These are phyloP conservation scores for Starmera dryadoides DNA, from an alignment of 805 yeast species.

Conservation along the genomic window DNA sequence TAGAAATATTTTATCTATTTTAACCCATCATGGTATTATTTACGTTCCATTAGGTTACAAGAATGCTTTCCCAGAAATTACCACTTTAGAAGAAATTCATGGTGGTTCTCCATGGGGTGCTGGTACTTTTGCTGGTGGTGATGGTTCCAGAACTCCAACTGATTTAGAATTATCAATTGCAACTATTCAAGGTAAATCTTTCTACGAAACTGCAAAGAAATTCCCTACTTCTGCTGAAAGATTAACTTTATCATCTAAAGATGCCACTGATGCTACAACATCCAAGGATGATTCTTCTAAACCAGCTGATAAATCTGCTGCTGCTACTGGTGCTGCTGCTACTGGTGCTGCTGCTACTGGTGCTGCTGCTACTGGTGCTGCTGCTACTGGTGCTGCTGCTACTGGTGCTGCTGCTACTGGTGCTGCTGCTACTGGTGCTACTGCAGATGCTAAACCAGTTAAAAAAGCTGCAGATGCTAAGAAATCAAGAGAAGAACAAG, in stretches of 20 bases:
- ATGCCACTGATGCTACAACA: slow-evolving; percentile 2
- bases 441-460: slow-evolving; percentile 16
- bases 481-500: background rate
- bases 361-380: slow-evolving; percentile 6
- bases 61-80: slow-evolving; percentile 40
- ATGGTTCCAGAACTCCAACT: slow-evolving; percentile 61
- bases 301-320: slow-evolving; percentile 3
- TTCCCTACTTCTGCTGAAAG: slow-evolving; percentile 5
- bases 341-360: slow-evolving; percentile 3
- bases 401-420: slow-evolving; percentile 6
- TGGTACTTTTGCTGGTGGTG: slow-evolving; percentile 64
- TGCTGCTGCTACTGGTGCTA: slow-evolving; percentile 9
- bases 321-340: slow-evolving; percentile 5
- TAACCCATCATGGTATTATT: slow-evolving; percentile 76
- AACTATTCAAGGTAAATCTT: slow-evolving; percentile 53
- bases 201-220: slow-evolving; percentile 36
- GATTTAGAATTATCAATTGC: slow-evolving; percentile 57
- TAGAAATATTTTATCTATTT: slow-evolving; percentile 53
- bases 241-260: background rate
- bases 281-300: slow-evolving; percentile 4
- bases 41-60: slow-evolving; percentile 74
- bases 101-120: slow-evolving; percentile 85
- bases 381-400: slow-evolving; percentile 5
- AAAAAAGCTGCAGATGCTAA: slow-evolving; percentile 7
- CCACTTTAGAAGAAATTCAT: slow-evolving; percentile 55